Base-by-base conservation (phyloP, 2,329 filamentous ascomycete species). In the Aspergillus sp. region DNA sequence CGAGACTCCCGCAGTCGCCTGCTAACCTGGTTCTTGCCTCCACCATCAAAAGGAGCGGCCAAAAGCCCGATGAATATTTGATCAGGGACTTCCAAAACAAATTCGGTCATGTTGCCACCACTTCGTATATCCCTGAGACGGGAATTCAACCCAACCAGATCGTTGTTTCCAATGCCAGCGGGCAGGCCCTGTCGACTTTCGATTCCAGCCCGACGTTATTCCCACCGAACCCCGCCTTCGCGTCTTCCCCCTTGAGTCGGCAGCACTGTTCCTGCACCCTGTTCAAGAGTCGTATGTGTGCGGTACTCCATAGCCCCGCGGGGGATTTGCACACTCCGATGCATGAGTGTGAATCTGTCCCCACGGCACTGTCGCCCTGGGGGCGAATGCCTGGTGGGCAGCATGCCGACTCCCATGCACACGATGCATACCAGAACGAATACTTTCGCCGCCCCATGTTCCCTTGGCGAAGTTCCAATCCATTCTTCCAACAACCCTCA, bases 251-350 rank as follows among this genome's bases (percentile, higher is more conserved):
- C 16, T n/a, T 42, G 16, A 42, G 36, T n/a, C 36, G 36, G 16
- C 36, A 42, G 36, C 5, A n/a, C 36, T 42, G 36, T 42, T 42
- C 36, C 16, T 42, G 36, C 36, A 42, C 36, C 16, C 2, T 42
- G 36, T 42, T 42, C 36, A 42, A 42, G 36, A 42, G 20, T 42
- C 54, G 29, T 24, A 58, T 58, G 56, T 56, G 55, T 42, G 55
- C 55, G n/a, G 55, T 57, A 6, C 32, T 57, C 16, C 49, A 57
- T 46, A 53, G 55, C 11, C 55, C 55, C 6, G 55, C 55, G 18
- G 55, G 55, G 1, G 55, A 57, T n/a, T 51, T 57, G 9, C 55
- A 57, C 36, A 57, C 55, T 24, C 55, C 55, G 24, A 57, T 42
- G 36, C 36, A n/a, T n/a, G 36, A 42, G 36, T 42, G 36, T n/a